Evolutionary conservation across 371 early-diverging fungal species (phyloP), one percentile per base, ranked within the genome.

Genomic region (Mycotypha africana): DNA sequence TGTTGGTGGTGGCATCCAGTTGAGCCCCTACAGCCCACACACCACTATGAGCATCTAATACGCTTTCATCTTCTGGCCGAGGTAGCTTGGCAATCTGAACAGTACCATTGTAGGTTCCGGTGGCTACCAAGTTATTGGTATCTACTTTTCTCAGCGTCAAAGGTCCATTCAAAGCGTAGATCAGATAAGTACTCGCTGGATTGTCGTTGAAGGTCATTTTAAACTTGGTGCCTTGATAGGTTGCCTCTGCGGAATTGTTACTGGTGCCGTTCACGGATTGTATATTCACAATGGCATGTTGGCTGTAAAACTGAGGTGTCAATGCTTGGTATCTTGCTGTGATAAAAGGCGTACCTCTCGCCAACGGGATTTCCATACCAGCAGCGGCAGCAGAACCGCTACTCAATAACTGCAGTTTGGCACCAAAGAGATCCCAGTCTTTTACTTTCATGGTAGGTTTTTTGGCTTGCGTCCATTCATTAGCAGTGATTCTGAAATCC

Each of bases 1-100:
- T 49, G 14, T 54, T 45, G 21, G 24, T 25, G 15, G 42, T 36
- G n/a, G 45, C 38, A 11, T 51, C 37, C 8, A 74, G 31, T 2
- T 48, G 44, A 0, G 74, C 82, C 9, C 65, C 66, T 0, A 58
- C 71, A 0, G 82, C 49, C 65, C 81, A 86, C 7, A 73, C 68
- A 37, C 69, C 70, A 2, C 52, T 58, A 11, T 69, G 56, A 2
- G 47, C 41, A 36, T 74, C 72, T 14, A 79, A 55, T 0, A 74
- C n/a, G 2, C 20, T 15, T 33, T 75, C 77, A 17, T 52, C 52
- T 12, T 51, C 49, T 2, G 53, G 49, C 8, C 45, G 40, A 9
- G 80, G 72, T 6, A 77, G 15, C 34, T 76, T 75, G 0, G 75
- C 75, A 2, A 78, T 47, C 14, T 78, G 76, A 14, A 82, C 57